Conservation (phyloP, 2,329 filamentous ascomycete species). For the Xylaria multiplex region DNA sequence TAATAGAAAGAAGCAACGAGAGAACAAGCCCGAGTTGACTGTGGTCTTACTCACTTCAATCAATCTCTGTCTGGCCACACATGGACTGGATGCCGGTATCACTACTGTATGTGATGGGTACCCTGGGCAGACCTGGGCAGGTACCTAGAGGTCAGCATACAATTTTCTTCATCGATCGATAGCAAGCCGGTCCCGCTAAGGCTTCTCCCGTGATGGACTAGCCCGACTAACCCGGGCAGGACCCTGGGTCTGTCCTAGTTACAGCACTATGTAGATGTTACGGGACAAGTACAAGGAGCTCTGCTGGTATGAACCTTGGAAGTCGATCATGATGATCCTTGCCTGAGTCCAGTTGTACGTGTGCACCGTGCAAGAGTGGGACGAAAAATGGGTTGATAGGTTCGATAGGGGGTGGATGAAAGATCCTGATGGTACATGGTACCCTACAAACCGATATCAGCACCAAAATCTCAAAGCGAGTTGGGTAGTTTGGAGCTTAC, state of each 20-base stretch:
- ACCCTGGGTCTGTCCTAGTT: too few relatives aligned
- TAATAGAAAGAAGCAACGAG: constrained; percentile 11
- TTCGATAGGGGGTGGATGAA: not conserved
- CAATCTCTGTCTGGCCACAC: not conserved
- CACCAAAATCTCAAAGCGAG: not conserved
- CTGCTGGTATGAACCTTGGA: constrained; percentile 2
- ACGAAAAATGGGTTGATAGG: constrained; percentile 15
- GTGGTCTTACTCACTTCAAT: not conserved
- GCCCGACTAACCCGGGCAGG: not conserved
- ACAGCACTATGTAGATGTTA: too few relatives aligned
- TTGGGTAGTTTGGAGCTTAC: not conserved
- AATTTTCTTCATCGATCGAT: constrained; percentile 22
- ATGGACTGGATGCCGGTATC: too few relatives aligned
- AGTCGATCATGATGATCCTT: constrained; percentile 20
- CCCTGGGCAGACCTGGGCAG: too few relatives aligned
- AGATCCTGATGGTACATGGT: not conserved
- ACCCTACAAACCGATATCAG: not conserved
- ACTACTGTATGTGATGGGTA: too few relatives aligned
- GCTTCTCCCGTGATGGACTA: constrained; percentile 15
- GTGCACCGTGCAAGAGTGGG: constrained; percentile 11
- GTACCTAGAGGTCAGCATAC: too few relatives aligned
- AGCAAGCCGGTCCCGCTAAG: constrained; percentile 12
- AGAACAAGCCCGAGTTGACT: not conserved
- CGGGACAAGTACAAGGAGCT: not conserved
- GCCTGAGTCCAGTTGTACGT: not conserved